These are phyloP conservation scores for Sporothrix schenckii DNA, from an alignment of 2,329 filamentous ascomycete genomes.

Conservation along the genomic window DNA sequence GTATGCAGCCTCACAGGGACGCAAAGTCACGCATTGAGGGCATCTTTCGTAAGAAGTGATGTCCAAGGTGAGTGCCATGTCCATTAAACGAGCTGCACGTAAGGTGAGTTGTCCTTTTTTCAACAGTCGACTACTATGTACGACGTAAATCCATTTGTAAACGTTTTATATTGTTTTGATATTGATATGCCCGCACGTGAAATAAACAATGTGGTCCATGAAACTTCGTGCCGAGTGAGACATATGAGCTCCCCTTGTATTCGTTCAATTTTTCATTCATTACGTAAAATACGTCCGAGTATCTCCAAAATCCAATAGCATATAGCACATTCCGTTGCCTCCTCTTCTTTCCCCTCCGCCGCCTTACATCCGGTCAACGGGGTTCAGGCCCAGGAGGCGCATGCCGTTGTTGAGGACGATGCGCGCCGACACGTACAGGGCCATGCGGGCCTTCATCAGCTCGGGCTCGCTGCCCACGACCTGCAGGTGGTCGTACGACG, in stretches of 20 bases:
- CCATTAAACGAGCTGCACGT: background rate
- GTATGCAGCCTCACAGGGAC: too few relatives aligned
- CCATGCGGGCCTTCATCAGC: conserved; percentile 71
- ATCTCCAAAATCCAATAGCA: background rate
- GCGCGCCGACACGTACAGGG: conserved; percentile 74
- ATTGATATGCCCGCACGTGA: background rate
- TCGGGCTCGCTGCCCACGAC: conserved; percentile 78
- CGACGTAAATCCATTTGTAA: background rate
- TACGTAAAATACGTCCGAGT: background rate
- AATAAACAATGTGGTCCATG: background rate
- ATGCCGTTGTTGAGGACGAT: conserved; percentile 82
- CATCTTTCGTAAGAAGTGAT: background rate
- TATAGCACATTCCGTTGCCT: background rate
- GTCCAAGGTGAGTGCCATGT: background rate
- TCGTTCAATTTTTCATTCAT: background rate
- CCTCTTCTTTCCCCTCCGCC: background rate
- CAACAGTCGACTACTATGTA: background rate
- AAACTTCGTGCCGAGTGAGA: background rate
- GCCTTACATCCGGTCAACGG: conserved; percentile 64
- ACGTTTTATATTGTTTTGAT: conserved; percentile 2
- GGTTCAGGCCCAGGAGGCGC: conserved; percentile 75
- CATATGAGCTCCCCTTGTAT: background rate
- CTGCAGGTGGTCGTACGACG: conserved; percentile 78
- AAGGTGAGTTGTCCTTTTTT: background rate
- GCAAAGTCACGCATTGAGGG: background rate